Evolutionary conservation across 129 eudicot species (phyloP).

Genomic region (Flaveria sonorensis): DNA sequence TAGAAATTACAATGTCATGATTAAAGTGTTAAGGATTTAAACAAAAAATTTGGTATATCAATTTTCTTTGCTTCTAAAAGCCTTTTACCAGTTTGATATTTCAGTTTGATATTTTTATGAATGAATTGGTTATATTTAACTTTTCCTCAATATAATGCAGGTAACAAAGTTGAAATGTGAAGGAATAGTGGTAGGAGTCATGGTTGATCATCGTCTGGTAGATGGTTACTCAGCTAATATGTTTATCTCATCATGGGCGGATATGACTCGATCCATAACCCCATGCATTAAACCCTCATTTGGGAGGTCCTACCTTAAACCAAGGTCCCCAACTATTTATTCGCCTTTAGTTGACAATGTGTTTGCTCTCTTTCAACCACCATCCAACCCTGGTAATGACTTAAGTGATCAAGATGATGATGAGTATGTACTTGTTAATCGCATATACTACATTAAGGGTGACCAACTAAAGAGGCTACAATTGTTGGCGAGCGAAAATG

Average conservation of each 20-base stretch:
- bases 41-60: no score
- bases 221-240: constrained; percentile 68
- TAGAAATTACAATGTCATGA: no score
- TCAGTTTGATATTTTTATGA: no score
- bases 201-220: constrained; percentile 42
- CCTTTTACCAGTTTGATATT: no score
- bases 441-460: constrained; percentile 33
- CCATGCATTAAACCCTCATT: constrained; percentile 43
- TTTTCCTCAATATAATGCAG: constrained; percentile 26
- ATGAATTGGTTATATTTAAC: no score
- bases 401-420: neutral
- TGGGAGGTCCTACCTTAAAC: constrained; percentile 45
- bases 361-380: constrained; percentile 20
- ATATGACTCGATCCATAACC: constrained; percentile 37
- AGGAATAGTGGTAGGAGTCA: constrained; percentile 48
- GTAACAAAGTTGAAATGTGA: constrained; percentile 53
- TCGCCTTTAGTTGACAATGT: constrained; percentile 21
- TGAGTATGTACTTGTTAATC: constrained; percentile 36
- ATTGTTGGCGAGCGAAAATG: constrained; percentile 28
- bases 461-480: constrained; percentile 42
- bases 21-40: no score
- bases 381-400: neutral
- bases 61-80: no score
- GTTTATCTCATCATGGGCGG: constrained; percentile 64
- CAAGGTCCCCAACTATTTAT: constrained; percentile 38